phyloP scores from a whole-genome alignment of 2,329 filamentous ascomycete genomes.

The Microdochium trichocladiopsis region DNA sequence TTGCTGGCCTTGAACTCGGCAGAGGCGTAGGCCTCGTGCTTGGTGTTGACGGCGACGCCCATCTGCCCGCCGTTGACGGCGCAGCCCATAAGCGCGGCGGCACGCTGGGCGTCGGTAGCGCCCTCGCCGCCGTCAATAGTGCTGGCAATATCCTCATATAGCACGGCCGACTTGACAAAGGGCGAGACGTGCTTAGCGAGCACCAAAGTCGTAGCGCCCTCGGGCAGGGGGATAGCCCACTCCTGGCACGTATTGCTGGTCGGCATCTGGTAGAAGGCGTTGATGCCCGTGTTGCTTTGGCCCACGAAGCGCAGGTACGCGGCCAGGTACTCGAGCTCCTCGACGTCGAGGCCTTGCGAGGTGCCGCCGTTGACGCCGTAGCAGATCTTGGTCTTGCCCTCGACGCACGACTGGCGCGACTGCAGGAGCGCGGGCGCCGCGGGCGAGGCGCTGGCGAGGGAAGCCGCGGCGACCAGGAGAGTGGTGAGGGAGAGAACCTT shows the following conservation, averaged over 20 bases:
- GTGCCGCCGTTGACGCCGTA: slow-evolving; percentile 9
- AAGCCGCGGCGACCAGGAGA: not conserved
- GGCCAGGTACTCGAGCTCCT: slow-evolving; percentile 11
- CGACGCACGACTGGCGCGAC: not conserved
- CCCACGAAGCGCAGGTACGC: slow-evolving; percentile 6
- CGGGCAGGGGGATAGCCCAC: not conserved
- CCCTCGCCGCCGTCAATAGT: not conserved
- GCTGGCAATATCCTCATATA: not conserved
- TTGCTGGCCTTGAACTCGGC: not conserved
- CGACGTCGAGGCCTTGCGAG: slow-evolving; percentile 9
- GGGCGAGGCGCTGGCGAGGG: not conserved
- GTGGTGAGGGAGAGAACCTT: not conserved
- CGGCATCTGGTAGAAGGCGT: not conserved
- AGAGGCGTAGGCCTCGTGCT: slow-evolving; percentile 6
- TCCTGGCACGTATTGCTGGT: not conserved
- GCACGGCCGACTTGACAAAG: not conserved
- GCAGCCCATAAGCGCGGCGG: slow-evolving; percentile 17
- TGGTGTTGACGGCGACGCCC: slow-evolving; percentile 8
- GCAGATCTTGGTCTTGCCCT: slow-evolving; percentile 5
- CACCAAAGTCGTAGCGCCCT: not conserved
- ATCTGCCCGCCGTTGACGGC: slow-evolving; percentile 13
- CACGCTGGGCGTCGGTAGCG: slow-evolving; percentile 2
- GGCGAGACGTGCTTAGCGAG: not conserved
- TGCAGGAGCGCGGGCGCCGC: not conserved
- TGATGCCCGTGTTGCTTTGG: slow-evolving; percentile 1